Conservation (phyloP, 1,139 yeast genomes). For the Magnusiomyces ingens region DNA sequence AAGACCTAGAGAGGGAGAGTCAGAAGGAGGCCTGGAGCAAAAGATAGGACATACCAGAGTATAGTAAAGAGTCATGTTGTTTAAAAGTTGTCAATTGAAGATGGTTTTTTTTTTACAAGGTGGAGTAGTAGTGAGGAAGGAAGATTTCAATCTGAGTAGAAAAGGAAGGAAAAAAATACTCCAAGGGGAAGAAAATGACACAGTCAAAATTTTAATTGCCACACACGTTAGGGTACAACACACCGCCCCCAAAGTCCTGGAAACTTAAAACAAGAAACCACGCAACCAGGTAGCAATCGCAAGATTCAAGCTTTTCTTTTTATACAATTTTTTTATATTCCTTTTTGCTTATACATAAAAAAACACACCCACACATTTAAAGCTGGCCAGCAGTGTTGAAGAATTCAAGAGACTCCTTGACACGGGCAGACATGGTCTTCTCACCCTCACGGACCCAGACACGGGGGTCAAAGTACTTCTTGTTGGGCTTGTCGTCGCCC, state of each 20-base stretch:
- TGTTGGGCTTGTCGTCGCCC: constrained; percentile 92
- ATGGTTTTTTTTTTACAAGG: no score
- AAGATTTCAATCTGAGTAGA: no score
- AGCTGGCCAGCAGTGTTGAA: constrained; percentile 49
- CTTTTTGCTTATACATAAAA: background rate
- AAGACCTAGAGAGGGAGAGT: constrained; percentile 43
- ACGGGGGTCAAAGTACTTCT: constrained; percentile 99
- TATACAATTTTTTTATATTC: background rate
- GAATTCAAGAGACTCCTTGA: constrained; percentile 71
- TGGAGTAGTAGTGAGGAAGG: no score
- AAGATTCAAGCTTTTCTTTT: background rate
- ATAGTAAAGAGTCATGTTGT: constrained; percentile 65
- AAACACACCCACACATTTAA: constrained; percentile 2
- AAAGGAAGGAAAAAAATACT: no score
- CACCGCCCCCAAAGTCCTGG: no score
- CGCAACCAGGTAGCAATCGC: background rate
- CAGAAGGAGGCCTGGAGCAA: constrained; percentile 14
- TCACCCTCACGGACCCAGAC: constrained; percentile 99
- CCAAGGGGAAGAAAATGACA: no score
- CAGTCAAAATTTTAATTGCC: no score
- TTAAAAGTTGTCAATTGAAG: background rate
- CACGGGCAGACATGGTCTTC: constrained; percentile 91
- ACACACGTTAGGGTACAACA: no score
- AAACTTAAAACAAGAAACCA: no score
- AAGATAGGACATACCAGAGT: constrained; percentile 40